Conservation (phyloP, 352 stramenopile species). For the Phytopythium mirpurense region DNA sequence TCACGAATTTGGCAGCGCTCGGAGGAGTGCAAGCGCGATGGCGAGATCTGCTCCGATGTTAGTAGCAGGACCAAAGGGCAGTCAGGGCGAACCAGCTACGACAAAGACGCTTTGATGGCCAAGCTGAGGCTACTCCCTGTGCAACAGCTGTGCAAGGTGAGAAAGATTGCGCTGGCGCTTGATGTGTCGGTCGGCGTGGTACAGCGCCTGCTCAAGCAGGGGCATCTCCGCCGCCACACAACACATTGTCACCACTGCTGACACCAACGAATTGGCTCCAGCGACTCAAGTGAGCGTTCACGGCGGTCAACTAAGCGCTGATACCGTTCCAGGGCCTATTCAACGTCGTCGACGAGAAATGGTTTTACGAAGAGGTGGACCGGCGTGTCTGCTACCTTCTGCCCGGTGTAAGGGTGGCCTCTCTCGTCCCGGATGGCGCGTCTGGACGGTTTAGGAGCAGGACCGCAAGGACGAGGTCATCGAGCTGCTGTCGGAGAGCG, state of each 20-base stretch:
- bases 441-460: no score
- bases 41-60: background rate
- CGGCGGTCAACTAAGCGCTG: background rate
- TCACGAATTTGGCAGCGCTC: background rate
- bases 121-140: background rate
- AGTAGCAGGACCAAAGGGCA: background rate
- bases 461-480: no score
- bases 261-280: background rate
- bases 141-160: background rate
- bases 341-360: constrained; percentile 16
- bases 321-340: constrained; percentile 8
- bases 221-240: background rate
- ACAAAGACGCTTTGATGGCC: background rate
- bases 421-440: no score
- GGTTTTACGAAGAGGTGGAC: constrained; percentile 15
- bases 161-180: background rate
- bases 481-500: no score
- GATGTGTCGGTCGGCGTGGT: background rate
- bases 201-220: background rate
- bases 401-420: no score
- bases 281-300: background rate
- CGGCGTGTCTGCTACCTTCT: constrained; percentile 10
- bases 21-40: background rate
- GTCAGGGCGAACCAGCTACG: background rate
- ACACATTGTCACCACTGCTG: background rate